Conservation (phyloP, 345 rosid species). For the Salix dunnii region DNA sequence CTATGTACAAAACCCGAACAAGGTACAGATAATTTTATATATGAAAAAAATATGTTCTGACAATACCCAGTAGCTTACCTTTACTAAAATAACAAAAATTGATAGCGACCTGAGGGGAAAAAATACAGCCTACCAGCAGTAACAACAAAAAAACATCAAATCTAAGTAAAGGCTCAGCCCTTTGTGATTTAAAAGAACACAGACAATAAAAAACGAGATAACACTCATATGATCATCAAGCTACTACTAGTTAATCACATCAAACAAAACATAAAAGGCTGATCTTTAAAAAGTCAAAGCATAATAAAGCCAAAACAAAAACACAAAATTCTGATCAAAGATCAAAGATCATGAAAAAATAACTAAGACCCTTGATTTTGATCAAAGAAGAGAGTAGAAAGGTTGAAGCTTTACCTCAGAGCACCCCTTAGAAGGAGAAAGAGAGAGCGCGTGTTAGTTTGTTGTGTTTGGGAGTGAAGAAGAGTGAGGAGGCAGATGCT, state of each 20-base stretch:
- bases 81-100: background rate
- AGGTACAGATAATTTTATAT: background rate
- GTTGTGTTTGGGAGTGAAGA: background rate
- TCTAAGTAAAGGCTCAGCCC: background rate
- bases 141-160: slow-evolving; percentile 4
- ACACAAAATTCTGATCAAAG: background rate
- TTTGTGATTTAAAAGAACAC: background rate
- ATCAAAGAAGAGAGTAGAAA: background rate
- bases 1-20: background rate
- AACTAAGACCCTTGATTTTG: background rate
- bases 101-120: background rate
- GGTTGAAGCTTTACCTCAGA: slow-evolving; percentile 17
- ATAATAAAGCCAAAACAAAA: background rate
- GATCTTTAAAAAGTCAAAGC: background rate
- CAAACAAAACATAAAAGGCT: background rate
- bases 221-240: background rate
- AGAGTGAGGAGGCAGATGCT: background rate
- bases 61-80: background rate
- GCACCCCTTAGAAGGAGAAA: slow-evolving; percentile 18
- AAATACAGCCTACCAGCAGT: background rate
- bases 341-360: background rate
- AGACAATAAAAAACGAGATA: background rate
- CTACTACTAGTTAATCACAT: background rate
- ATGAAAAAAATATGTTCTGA: background rate
- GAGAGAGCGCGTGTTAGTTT: background rate